Evolutionary conservation across 768 basidiomycete species (phyloP).

Genomic region (Pleurotus pulmonarius): DNA sequence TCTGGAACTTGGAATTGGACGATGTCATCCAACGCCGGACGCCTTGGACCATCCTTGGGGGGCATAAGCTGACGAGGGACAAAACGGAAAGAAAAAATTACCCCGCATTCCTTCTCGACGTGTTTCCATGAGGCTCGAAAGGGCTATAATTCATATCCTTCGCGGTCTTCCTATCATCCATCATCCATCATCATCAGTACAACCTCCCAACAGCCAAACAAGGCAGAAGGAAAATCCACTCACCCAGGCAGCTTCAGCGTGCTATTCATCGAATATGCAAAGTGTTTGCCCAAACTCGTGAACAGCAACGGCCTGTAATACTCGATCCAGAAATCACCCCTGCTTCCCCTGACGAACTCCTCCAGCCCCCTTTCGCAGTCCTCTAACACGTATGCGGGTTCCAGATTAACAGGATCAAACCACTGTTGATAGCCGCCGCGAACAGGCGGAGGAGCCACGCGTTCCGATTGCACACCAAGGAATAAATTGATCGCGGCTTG

Average conservation of each 20-base stretch:
- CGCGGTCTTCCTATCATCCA: slow-evolving; percentile 55
- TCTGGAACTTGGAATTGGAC: slow-evolving; percentile 39
- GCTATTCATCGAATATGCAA: slow-evolving; percentile 91
- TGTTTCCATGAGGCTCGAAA: slow-evolving; percentile 58
- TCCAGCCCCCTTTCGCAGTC: slow-evolving; percentile 62
- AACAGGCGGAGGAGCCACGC: slow-evolving; percentile 43
- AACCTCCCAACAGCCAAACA: neutral
- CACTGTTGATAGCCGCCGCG: slow-evolving; percentile 81
- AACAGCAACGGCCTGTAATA: slow-evolving; percentile 85
- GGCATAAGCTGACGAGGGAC: neutral
- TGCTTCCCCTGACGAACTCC: slow-evolving; percentile 48
- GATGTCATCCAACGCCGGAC: slow-evolving; percentile 76
- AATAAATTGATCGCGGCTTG: slow-evolving; percentile 98
- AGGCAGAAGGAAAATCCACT: slow-evolving; percentile 15
- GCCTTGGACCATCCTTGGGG: slow-evolving; percentile 66
- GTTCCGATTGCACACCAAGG: slow-evolving; percentile 68
- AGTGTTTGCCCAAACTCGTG: slow-evolving; percentile 83
- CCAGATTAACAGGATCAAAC: slow-evolving; percentile 72
- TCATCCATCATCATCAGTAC: neutral
- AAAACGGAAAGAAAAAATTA: slow-evolving; percentile 7
- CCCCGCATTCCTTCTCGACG: slow-evolving; percentile 32
- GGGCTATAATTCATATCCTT: slow-evolving; percentile 71
- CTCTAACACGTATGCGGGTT: slow-evolving; percentile 60
- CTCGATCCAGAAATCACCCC: slow-evolving; percentile 82
- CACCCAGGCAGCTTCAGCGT: slow-evolving; percentile 81